A percentile compares a stretch with the other conserved stretches of the same genome.
phyloP scores from a whole-genome alignment of 768 basidiomycete genomes.

The Leccinum arenicola region DNA sequence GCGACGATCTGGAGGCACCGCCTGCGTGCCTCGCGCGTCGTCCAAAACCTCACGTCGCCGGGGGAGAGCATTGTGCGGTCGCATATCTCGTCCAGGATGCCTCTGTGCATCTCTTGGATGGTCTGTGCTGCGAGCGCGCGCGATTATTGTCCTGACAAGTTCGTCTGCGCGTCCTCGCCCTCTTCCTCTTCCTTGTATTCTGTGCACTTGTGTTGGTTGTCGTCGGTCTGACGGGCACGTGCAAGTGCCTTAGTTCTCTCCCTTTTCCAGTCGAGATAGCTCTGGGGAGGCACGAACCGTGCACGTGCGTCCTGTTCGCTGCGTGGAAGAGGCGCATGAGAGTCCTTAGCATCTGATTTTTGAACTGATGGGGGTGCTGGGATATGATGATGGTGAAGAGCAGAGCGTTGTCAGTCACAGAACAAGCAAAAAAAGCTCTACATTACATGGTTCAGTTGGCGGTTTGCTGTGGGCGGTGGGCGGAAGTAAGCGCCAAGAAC shows the following conservation, averaged over 20 bases:
- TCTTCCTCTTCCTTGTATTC: background rate
- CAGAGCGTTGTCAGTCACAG: too few species aligned
- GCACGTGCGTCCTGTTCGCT: slow-evolving; percentile 54
- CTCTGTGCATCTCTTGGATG: slow-evolving; percentile 67
- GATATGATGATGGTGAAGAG: too few species aligned
- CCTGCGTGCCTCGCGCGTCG: slow-evolving; percentile 56
- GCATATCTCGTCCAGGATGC: slow-evolving; percentile 61
- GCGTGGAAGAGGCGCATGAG: slow-evolving; percentile 64
- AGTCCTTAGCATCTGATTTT: slow-evolving; percentile 20
- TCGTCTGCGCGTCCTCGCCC: slow-evolving; percentile 18
- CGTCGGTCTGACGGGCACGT: background rate
- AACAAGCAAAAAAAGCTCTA: too few species aligned
- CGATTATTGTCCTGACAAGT: slow-evolving; percentile 51
- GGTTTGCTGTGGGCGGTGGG: too few species aligned
- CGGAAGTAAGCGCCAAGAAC: too few species aligned
- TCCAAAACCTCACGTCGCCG: slow-evolving; percentile 65
- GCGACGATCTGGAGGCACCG: background rate
- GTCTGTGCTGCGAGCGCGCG: slow-evolving; percentile 71
- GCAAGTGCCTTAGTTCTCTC: slow-evolving; percentile 14
- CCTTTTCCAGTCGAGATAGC: slow-evolving; percentile 61
- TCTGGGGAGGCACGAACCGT: slow-evolving; percentile 60
- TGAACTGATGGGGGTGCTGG: too few species aligned
- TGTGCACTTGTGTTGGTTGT: background rate
- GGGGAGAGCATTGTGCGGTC: background rate
- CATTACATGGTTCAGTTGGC: too few species aligned